Evolutionary conservation across 768 basidiomycete genomes (phyloP), one percentile per base, ranked within the genome.

Genomic region (Auricularia auricula-judae): DNA sequence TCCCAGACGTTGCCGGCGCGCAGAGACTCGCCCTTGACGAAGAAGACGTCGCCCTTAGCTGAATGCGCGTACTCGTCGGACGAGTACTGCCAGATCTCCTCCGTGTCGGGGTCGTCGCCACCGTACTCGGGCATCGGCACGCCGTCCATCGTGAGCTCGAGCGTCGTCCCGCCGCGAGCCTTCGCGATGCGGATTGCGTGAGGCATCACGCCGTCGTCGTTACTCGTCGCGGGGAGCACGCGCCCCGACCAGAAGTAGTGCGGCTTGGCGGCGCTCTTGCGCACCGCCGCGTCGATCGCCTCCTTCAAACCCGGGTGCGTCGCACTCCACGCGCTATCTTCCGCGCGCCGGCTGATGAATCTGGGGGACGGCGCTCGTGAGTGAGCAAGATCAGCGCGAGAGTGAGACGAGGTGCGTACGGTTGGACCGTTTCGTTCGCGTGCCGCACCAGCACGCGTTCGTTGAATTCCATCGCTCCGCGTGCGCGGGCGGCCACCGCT

Each of bases 31-130:
- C 56, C 56, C 29, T 59, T 59, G 56, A 59, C 56, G 23, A 59
- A 59, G 56, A 29, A 59, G 16, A 34, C 56, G 14, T 29, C 56
- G 34, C 34, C 34, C 14, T 35, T 59, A 29, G 23, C 29, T 5
- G 56, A 5, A 18, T 14, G 16, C 14, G 56, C 56, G 29, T 59
- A 59, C 29, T 23, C 56, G 56, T 59, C 56, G 11, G 56, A 59
- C 56, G 56, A 14, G 56, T 59, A 59, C 56, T 59, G 56, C 56
- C 56, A 59, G 56, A 59, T 59, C 21, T 59, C 56, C 23, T 34
- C 29, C 23, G 16, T 14, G 56, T 59, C 56, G 8, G 56, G 56
- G 56, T 59, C 56, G 56, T 14, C 23, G 29, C 56, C 56, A 29
- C 21, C 14, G 56, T n/a, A 59, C 29, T 14, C 16, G 16, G 56